Conservation (phyloP, 148 eudicot genomes). For the Rhododendron vialii region DNA sequence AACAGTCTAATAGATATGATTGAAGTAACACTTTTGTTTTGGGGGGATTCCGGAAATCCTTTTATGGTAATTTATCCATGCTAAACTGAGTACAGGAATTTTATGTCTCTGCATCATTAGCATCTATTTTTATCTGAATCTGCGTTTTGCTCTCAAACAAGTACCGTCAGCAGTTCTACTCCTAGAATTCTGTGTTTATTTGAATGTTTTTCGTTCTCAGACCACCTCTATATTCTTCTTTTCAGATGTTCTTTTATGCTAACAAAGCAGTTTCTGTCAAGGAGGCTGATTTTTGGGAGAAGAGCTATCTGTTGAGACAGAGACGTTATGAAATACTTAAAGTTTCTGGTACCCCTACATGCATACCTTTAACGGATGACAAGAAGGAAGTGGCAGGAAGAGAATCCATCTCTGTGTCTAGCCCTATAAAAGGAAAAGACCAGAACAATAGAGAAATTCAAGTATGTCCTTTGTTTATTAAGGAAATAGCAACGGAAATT, state of each 20-base stretch:
- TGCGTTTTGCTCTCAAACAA: background rate
- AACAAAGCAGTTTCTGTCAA: constrained; percentile 63
- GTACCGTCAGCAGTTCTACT: background rate
- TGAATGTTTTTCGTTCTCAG: background rate
- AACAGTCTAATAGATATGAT: background rate
- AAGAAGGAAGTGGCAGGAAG: constrained; percentile 24
- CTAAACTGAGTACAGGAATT: background rate
- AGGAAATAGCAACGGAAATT: constrained; percentile 63
- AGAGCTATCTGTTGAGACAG: constrained; percentile 64
- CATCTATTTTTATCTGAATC: background rate
- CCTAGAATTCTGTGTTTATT: background rate
- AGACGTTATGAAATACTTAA: constrained; percentile 37
- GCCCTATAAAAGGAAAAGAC: constrained; percentile 27
- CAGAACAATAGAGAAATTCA: constrained; percentile 31
- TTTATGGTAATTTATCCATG: background rate
- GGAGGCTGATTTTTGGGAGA: constrained; percentile 95
- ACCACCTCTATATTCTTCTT: background rate
- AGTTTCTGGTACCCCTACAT: constrained; percentile 19
- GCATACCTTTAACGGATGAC: constrained; percentile 6
- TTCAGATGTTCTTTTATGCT: constrained; percentile 87
- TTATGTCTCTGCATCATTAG: background rate
- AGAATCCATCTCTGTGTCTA: constrained; percentile 23
- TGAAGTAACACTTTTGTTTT: background rate
- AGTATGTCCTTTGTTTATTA: constrained; percentile 75
- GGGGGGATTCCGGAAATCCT: background rate